phyloP scores from a whole-genome alignment of 805 yeast species.

The Starmera pachycereana region DNA sequence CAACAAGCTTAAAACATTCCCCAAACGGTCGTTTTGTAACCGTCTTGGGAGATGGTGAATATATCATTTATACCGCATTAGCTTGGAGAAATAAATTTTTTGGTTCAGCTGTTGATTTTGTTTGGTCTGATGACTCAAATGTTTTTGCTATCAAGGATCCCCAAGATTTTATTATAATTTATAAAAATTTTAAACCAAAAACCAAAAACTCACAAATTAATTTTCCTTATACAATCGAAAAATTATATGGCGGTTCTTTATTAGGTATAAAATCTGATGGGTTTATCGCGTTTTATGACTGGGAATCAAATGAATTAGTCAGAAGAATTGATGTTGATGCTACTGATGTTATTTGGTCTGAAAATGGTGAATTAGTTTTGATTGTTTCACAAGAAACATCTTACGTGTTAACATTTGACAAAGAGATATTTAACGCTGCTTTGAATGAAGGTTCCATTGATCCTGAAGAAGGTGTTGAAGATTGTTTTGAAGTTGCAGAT shows the following conservation, averaged over 20 bases:
- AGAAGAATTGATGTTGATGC: conserved; percentile 87
- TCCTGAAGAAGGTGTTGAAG: conserved; percentile 84
- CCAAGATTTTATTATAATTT: conserved; percentile 53
- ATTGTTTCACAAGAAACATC: conserved; percentile 62
- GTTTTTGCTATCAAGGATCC: conserved; percentile 76
- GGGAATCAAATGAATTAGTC: conserved; percentile 82
- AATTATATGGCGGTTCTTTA: conserved; percentile 81
- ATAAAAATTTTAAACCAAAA: conserved; percentile 78
- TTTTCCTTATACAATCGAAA: conserved; percentile 63
- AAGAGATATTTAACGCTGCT: conserved; percentile 55
- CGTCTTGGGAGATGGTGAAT: conserved; percentile 97
- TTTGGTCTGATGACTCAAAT: conserved; percentile 90
- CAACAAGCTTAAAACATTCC: conserved; percentile 78
- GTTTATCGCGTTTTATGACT: conserved; percentile 81
- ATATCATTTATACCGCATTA: conserved; percentile 87
- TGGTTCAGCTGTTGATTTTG: conserved; percentile 85
- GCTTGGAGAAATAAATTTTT: conserved; percentile 97
- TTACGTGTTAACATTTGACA: conserved; percentile 67
- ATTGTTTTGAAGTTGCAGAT: conserved; percentile 71
- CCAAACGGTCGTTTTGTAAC: conserved; percentile 97
- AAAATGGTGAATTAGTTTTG: conserved; percentile 81
- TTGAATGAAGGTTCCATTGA: conserved; percentile 46
- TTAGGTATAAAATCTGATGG: conserved; percentile 80
- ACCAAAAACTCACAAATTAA: conserved; percentile 46
- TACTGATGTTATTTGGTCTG: conserved; percentile 79